A percentile compares a stretch with the other conserved stretches of the same genome.
These are phyloP conservation scores for Polytolypa hystricis DNA, from an alignment of 2,329 filamentous ascomycete genomes.

Conservation along the genomic window DNA sequence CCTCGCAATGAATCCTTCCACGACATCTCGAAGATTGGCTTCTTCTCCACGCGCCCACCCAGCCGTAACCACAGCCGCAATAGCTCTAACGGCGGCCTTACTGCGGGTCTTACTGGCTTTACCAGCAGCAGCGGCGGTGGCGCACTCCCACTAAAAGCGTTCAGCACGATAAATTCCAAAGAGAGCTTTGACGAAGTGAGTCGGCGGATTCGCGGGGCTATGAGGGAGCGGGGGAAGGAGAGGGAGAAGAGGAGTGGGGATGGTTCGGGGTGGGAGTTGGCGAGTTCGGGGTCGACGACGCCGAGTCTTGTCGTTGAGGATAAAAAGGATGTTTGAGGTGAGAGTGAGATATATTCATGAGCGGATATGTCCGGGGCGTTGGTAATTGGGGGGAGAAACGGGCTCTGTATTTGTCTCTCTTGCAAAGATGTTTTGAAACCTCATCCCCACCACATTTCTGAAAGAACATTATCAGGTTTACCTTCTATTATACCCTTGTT, in stretches of 20 bases:
- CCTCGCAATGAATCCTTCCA: slow-evolving; percentile 90
- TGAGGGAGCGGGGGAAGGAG: slow-evolving; percentile 62
- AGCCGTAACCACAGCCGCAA: slow-evolving; percentile 58
- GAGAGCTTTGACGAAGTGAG: slow-evolving; percentile 73
- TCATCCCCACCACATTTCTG: background rate
- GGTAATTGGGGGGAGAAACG: background rate
- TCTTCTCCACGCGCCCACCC: slow-evolving; percentile 82
- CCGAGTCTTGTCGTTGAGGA: slow-evolving; percentile 23
- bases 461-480: too few species aligned
- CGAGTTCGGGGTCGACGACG: slow-evolving; percentile 27
- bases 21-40: slow-evolving; percentile 74
- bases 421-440: background rate
- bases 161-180: slow-evolving; percentile 55
- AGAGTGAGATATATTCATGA: background rate
- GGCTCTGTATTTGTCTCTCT: background rate
- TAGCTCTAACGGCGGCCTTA: slow-evolving; percentile 54
- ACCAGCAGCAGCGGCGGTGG: too few species aligned
- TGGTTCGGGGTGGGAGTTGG: slow-evolving; percentile 28
- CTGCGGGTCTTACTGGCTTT: too few species aligned
- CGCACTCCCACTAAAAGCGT: slow-evolving; percentile 56
- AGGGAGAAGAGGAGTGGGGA: slow-evolving; percentile 42
- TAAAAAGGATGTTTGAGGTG: slow-evolving; percentile 25
- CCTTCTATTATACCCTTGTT: too few species aligned
- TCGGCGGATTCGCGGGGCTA: slow-evolving; percentile 71
- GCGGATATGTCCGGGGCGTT: background rate